Conservation (phyloP, 441 rosid genomes). For the Pelargonium citronellum region DNA sequence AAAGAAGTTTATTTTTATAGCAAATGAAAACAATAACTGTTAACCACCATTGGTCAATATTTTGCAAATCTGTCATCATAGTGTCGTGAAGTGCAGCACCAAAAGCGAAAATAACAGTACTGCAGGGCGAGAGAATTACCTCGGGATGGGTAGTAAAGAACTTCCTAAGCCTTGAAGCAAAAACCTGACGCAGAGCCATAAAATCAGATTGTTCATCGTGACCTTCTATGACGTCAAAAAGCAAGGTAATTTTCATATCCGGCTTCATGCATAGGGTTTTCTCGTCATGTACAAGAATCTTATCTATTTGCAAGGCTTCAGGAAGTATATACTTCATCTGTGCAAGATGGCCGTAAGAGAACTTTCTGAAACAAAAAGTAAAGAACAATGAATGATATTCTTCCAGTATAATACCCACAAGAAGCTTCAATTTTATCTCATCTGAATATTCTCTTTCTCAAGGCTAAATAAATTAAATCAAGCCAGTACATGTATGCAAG, state of each 20-base stretch:
- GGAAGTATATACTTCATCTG: constrained; percentile 45
- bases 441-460: not conserved
- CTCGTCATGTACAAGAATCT: constrained; percentile 41
- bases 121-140: constrained; percentile 27
- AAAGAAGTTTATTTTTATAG: too few species aligned
- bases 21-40: too few species aligned
- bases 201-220: constrained; percentile 34
- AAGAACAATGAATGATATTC: not conserved
- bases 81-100: not conserved
- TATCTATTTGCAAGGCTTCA: constrained; percentile 38
- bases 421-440: not conserved
- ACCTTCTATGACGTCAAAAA: constrained; percentile 30
- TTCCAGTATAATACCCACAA: not conserved
- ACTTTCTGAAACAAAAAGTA: constrained; percentile 29
- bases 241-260: constrained; percentile 37
- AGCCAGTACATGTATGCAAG: not conserved
- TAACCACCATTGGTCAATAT: not conserved
- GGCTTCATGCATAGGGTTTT: constrained; percentile 41
- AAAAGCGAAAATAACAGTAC: constrained; percentile 2
- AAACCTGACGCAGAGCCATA: constrained; percentile 31
- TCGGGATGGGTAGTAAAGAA: constrained; percentile 28
- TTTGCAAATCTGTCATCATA: not conserved
- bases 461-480: not conserved
- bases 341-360: constrained; percentile 37
- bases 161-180: constrained; percentile 32